Evolutionary conservation across 2,329 filamentous ascomycete genomes (phyloP).

Genomic region (Neofusicoccum laricinum): DNA sequence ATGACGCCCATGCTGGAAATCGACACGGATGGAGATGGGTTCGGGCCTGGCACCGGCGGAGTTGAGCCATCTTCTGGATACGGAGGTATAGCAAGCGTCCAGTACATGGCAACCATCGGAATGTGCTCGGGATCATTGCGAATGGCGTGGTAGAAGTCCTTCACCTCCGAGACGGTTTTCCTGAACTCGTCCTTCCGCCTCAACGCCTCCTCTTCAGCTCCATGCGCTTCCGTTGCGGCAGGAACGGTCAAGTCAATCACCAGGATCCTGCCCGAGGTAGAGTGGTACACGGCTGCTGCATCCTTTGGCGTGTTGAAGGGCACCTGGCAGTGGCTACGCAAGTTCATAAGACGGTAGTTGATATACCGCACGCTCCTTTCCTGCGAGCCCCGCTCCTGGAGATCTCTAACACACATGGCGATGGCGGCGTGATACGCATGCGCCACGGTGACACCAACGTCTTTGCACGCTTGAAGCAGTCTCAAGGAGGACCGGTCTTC

Average conservation of each 20-base stretch:
- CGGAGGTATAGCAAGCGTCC: not conserved
- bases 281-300: conserved; percentile 20
- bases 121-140: not conserved
- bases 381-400: not conserved
- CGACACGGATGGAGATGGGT: conserved; percentile 15
- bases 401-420: conserved; percentile 16
- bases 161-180: conserved; percentile 6
- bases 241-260: conserved; percentile 18
- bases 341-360: conserved; percentile 18
- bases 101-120: not conserved
- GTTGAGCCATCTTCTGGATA: not conserved
- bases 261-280: conserved; percentile 19
- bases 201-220: not conserved
- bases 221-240: not conserved
- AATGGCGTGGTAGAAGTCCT: conserved; percentile 13
- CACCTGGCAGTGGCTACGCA: conserved; percentile 15
- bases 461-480: conserved; percentile 18
- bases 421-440: conserved; percentile 20
- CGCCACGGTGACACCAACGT: conserved; percentile 14
- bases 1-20: conserved; percentile 23
- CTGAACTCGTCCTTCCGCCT: not conserved
- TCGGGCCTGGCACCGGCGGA: conserved; percentile 17
- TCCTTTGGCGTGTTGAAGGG: conserved; percentile 16
- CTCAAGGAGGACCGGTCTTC: not conserved
- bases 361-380: conserved; percentile 10